These are phyloP conservation scores for Globisporangium splendens DNA, from an alignment of 352 stramenopile species.

Conservation along the genomic window DNA sequence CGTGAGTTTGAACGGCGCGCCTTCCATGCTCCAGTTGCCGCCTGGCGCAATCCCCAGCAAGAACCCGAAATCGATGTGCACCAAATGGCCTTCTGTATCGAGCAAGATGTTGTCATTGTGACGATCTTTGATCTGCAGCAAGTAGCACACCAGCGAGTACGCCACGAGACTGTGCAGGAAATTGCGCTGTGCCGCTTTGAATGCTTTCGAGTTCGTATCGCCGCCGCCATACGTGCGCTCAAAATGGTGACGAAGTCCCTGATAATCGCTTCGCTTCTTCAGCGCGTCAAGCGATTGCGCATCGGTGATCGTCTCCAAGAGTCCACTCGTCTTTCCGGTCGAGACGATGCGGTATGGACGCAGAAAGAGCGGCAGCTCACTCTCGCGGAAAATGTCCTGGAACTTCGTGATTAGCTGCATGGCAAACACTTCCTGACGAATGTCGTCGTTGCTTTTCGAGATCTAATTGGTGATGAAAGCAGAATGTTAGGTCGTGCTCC, in stretches of 20 bases:
- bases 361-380: conserved; percentile 91
- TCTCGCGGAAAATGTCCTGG: conserved; percentile 89
- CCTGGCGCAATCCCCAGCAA: conserved; percentile 93
- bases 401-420: conserved; percentile 95
- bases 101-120: conserved; percentile 98
- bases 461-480: conserved; percentile 41
- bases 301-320: conserved; percentile 95
- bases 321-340: conserved; percentile 87
- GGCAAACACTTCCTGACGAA: conserved; percentile 95
- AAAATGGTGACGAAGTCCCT: conserved; percentile 89
- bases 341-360: conserved; percentile 93
- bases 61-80: conserved; percentile 98
- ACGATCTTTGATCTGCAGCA: conserved; percentile 92
- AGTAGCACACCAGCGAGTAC: conserved; percentile 78
- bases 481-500: neutral
- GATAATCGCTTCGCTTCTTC: conserved; percentile 89
- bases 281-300: conserved; percentile 94
- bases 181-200: conserved; percentile 51
- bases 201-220: conserved; percentile 31
- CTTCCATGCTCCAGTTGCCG: conserved; percentile 91
- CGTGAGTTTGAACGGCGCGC: conserved; percentile 95
- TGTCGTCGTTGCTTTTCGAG: conserved; percentile 96
- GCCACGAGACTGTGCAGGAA: conserved; percentile 69
- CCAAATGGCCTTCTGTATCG: conserved; percentile 83
- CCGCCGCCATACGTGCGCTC: conserved; percentile 80